phyloP scores from a whole-genome alignment of 2,329 filamentous ascomycete genomes.

The Cladosporium cucumerinum region DNA sequence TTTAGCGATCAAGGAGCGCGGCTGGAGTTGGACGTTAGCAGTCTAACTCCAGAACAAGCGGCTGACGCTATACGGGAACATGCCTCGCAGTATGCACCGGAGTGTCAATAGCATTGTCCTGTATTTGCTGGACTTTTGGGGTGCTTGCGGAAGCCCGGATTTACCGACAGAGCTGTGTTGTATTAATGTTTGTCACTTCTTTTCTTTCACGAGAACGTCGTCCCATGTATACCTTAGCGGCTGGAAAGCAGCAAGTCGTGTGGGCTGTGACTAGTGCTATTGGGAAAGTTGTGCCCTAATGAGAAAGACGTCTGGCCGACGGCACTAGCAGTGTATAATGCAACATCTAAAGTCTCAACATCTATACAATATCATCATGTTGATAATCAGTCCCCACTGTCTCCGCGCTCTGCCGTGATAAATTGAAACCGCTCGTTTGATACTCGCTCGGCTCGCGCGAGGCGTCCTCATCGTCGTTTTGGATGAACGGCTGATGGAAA shows the following conservation, averaged over 20 bases:
- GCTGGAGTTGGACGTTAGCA: not conserved
- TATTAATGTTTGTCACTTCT: no score
- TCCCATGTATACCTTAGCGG: no score
- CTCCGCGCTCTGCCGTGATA: not conserved
- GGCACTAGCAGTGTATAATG: not conserved
- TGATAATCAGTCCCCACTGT: not conserved
- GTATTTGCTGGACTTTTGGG: no score
- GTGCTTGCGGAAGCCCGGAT: no score
- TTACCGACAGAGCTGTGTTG: no score
- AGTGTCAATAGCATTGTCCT: not conserved
- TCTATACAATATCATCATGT: not conserved
- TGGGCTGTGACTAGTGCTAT: not conserved
- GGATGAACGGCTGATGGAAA: not conserved
- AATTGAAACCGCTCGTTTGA: constrained; percentile 2
- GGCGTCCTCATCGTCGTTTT: not conserved
- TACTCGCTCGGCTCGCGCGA: constrained; percentile 2
- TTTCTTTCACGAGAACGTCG: no score
- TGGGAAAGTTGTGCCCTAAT: not conserved
- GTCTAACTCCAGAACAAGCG: not conserved
- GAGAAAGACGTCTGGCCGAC: not conserved
- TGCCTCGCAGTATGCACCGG: not conserved
- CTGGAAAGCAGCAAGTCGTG: not conserved
- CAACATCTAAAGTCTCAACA: not conserved
- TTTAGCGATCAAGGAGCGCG: not conserved
- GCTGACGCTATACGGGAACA: not conserved